Conservation (phyloP, 768 basidiomycete genomes). For the Tubosaeta sp. region DNA sequence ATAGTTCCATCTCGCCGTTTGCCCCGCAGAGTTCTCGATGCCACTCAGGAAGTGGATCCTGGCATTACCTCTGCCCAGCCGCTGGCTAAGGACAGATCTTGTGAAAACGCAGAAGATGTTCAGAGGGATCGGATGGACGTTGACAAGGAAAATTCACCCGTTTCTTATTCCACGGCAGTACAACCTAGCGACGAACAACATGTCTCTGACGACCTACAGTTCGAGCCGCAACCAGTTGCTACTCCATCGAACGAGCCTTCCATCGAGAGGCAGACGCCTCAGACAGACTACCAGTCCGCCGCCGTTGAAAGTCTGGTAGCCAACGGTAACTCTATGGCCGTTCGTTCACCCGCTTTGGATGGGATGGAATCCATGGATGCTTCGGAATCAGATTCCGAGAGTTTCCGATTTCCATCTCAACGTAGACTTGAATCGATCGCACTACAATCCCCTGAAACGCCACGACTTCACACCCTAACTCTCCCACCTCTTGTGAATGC, state of each 20-base stretch:
- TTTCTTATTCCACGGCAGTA: background rate
- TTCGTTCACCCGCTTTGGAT: background rate
- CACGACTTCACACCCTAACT: background rate
- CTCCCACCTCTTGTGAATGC: slow-evolving; percentile 11
- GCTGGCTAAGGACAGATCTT: background rate
- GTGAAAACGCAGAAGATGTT: background rate
- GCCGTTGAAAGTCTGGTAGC: background rate
- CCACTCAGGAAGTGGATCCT: background rate
- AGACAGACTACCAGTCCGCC: background rate
- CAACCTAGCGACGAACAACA: background rate
- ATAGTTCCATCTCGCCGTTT: slow-evolving; percentile 23
- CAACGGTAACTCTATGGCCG: background rate
- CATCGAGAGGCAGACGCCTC: background rate
- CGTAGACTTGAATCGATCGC: background rate
- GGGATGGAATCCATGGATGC: background rate
- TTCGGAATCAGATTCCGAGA: background rate
- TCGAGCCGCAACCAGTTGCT: background rate
- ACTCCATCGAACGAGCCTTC: background rate
- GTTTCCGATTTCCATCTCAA: background rate
- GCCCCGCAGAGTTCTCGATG: slow-evolving; percentile 15
- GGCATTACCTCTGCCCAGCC: background rate
- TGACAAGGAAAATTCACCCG: background rate
- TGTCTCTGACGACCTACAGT: background rate
- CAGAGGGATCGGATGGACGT: slow-evolving; percentile 6
- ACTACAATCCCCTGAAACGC: background rate